Evolutionary conservation across 2,329 filamentous ascomycete genomes (phyloP), one percentile per base, ranked within the genome.

Genomic region (Davidsoniella eucalypti): DNA sequence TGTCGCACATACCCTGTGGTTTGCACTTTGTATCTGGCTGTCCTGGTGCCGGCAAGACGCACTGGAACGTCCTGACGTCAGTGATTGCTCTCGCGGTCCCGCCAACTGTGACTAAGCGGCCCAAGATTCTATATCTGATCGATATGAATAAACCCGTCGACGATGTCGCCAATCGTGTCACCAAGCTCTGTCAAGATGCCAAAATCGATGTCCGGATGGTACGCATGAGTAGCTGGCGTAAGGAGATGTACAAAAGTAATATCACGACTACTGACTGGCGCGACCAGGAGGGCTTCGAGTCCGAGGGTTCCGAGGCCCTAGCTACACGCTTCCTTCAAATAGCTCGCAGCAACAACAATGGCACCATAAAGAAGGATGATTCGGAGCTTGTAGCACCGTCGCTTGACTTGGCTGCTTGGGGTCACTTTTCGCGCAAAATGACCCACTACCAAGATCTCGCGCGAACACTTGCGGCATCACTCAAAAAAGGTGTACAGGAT

Each of bases 121-220:
- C 54, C 1, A 64, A 60, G 41, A 62, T 72, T 9, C 57, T 72
- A 0, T 71, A 70, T 45, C 56, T 72, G 0, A 60, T 71, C 1
- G 69, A 72, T 48, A 66, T 72, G 49, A 72, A 72, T 55, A 64
- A 68, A 41, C 66, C 69, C 0, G 63, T 69, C 0, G 67, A 71
- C 37, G 68, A 71, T 43, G 65, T 66, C 0, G 68, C 67, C 0
- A 62, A 64, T 48, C 63, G 68, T 5, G 67, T 69, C n/a, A 58
- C 61, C 14, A 57, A 54, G 2, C 57, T 70, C 1, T 65, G 65
- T 50, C 60, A 61, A 14, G 59, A 59, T 1, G 61, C 63, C 0
- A 64, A 65, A 0, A 53, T 70, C 1, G 55, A 58, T 1, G 58
- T 64, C 25, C 58, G 57, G 1, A 60, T 68, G 4, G 59, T 69